Evolutionary conservation across 129 eudicot species (phyloP), one percentile per base, ranked within the genome.

Genomic region (Sambucus nigra): DNA sequence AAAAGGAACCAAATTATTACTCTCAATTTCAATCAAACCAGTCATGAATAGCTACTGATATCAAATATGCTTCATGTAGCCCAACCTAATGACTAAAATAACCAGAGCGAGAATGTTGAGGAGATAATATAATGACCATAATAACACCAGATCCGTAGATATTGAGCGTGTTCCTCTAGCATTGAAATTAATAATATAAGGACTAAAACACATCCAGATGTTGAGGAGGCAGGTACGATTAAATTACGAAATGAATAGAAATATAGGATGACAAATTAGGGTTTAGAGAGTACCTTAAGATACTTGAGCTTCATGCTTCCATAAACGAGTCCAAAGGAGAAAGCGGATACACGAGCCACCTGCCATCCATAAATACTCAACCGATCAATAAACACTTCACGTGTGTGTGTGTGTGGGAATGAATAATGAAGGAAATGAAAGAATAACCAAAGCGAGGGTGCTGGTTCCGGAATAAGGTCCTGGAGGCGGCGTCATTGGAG

Each of bases 311-410:
- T 65, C 25, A 65, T 55, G 57, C 53, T 65, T 42, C 70, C 70
- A 32, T 65, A 65, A 10, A 47, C 47, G 27, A 65, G 38, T 46
- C 70, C 70, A 23, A 45, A 25, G 46, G 63, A 53, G 57, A 65
- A 65, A 29, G 70, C 70, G 9, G 70, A 65, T 20, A 32, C 70
- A 65, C 70, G 70, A 54, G 70, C 70, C 54, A 65, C 70, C 70
- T 65, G 48, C 18, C 14, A 62, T 61, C 48, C 48, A 57, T 39
- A 26, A 57, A 57, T 29, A 27, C 14, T 41, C 65, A 45, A 4
- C 16, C 26, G 4, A 35, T 35, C 9, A 35, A 1, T 35, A 35
- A 35, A 35, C 9, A 56, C 18, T 27, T 19, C 24, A 53, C 4
- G n/a, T 4, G 52, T 27, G 23, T 40, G 28, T 54, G 21, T 28